Evolutionary conservation across 139 green algal species (phyloP), one percentile per base, ranked within the genome.

Genomic region (Chlorella sp.): DNA sequence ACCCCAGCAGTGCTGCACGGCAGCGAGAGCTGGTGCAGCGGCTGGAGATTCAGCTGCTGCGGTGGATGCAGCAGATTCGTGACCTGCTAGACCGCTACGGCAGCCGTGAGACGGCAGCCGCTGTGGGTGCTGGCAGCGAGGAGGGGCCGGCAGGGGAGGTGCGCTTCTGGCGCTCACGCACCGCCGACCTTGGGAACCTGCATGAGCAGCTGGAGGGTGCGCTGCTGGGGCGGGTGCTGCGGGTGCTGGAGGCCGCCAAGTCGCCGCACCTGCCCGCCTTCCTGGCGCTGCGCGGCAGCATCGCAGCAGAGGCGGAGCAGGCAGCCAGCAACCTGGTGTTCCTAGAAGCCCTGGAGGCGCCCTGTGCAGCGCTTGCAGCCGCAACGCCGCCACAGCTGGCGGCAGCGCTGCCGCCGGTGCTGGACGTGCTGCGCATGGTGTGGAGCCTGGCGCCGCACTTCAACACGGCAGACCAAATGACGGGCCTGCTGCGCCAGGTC

Each of bases 31-130:
- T 98, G 28, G 94, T 98, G 60, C 97, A 98, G 94, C 93, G 94
- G 18, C 93, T 98, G 48, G 97, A 99, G 92, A 94, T 92, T 48
- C 96, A 92, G 26, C 89, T 97, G 81, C 97, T 98, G 60, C 95
- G 98, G 86, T 98, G 96, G 96, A 98, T 96, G 24, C 90, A 95
- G 0, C 96, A 98, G 92, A 96, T 98, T 87, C 97, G 97, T 87
- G 95, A 96, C 88, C 91, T 98, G 79, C 88, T 96, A 0, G 95
- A 96, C 89, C 86, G 94, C 83, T 83, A 73, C n/a, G 21, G 21
- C 39, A 48, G 9, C 5, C 42, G 42, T 1, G 69, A 82, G 32
- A 28, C 15, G 21, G 26, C 64, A 64, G 57, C 24, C 1, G 39
- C 26, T 26, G 39, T 12, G 37, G 42, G 37, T 30, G 69, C 91